These are phyloP conservation scores for Fusarium verrucosum DNA, from an alignment of 2,329 filamentous ascomycete genomes.

Conservation along the genomic window DNA sequence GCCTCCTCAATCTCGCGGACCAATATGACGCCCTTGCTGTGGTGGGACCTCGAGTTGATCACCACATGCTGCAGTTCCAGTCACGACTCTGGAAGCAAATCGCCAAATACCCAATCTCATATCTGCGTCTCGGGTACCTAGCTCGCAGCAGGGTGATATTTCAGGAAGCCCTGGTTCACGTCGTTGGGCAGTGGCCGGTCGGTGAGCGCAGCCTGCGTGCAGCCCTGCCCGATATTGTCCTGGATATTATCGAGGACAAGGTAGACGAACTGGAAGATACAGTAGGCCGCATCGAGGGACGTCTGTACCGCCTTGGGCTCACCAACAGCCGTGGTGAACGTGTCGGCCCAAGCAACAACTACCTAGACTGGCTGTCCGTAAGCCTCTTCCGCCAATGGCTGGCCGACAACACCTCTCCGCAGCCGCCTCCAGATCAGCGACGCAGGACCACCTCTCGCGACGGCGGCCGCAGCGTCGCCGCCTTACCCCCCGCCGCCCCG, in stretches of 20 bases:
- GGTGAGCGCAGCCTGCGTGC: slow-evolving; percentile 80
- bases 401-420: slow-evolving; percentile 85
- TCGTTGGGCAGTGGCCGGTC: slow-evolving; percentile 92
- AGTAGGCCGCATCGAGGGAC: slow-evolving; percentile 80
- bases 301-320: slow-evolving; percentile 82
- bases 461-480: slow-evolving; percentile 45
- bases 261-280: slow-evolving; percentile 89
- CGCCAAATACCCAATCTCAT: slow-evolving; percentile 92
- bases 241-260: slow-evolving; percentile 94
- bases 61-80: slow-evolving; percentile 92
- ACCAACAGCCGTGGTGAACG: slow-evolving; percentile 83
- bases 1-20: slow-evolving; percentile 86
- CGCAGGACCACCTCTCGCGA: slow-evolving; percentile 45
- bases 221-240: slow-evolving; percentile 76
- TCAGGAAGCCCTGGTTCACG: slow-evolving; percentile 88
- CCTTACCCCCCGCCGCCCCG: slow-evolving; percentile 52
- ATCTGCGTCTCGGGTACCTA: slow-evolving; percentile 88
- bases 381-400: slow-evolving; percentile 93
- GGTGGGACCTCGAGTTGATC: slow-evolving; percentile 88
- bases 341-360: slow-evolving; percentile 80
- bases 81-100: slow-evolving; percentile 94
- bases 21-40: slow-evolving; percentile 92
- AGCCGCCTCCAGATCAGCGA: slow-evolving; percentile 46
- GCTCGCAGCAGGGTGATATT: slow-evolving; percentile 85
- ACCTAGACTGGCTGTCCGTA: slow-evolving; percentile 89